Base-by-base conservation (phyloP, 345 rosid genomes). In the Eucalyptus grandis region DNA sequence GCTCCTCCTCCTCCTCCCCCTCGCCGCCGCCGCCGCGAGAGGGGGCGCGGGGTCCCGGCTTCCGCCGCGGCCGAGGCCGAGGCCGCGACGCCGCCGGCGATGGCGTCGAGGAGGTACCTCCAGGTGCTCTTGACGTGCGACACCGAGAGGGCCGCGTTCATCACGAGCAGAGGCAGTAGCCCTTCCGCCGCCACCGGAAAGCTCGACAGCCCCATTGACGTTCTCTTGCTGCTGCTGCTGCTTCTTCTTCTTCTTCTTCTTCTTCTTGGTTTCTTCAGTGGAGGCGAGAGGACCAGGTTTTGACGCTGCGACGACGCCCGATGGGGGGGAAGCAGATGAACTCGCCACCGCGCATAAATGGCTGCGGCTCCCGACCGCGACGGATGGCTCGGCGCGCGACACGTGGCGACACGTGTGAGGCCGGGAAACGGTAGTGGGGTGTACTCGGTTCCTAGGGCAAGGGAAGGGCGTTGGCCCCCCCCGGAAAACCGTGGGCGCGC, bases 401-500 rank as follows among this genome's bases (percentile, higher is more conserved):
- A 34, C 44, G 82, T 69, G 82, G 82, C 82, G 82, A 69, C 82
- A 69, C 82, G 82, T 69, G 82, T 69, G 11, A 69, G 82, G 44
- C 26, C 44, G 40, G 24, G 81, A 34, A 31, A 69, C 43, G 81
- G 37, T 69, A 34, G 77, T n/a, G 37, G 77, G 40, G 37, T 11
- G 11, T 15, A 11, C 40, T n/a, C 6, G 69, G 15, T 53, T 53
- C 58, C 58, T 53, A 21, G 67, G n/a, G 30, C 2, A 60, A 60
- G n/a, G 4, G 1, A 60, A 13, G 34, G 69, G 34, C 69, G 16
- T 3, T 6, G 69, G 62, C 62, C 30, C 30, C 60, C 56, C 58
- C 22, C 9, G 30, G 31, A 62, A 30, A 96, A 96, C 87, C 91
- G 95, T 54, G 93, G 92, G 37, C 37, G 40, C 77, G 21, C 37